Base-by-base conservation (phyloP, 2,329 filamentous ascomycete genomes). In the Apiospora phragmitis region DNA sequence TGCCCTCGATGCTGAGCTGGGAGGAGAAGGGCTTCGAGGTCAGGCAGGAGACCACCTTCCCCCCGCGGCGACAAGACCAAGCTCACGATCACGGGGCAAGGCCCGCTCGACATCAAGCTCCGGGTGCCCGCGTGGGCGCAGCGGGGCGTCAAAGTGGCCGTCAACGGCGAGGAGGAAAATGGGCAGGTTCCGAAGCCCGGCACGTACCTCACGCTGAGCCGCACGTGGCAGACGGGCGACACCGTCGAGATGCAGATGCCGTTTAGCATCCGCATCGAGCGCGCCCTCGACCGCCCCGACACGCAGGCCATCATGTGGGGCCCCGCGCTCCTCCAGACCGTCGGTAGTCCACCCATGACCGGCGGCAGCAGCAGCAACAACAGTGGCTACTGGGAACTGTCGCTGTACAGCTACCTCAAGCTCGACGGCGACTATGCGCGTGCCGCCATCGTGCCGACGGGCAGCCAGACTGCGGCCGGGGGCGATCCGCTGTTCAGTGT, bases 291-390 rank as follows among this genome's bases (percentile, higher is more conserved):
- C 73, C 76, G 78, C 18, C 78, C 79, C 0, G 78, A 80, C 51
- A 80, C 77, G 9, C 79, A 80, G 69, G 73, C 75, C 26, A 73
- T 80, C 73, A 74, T 79, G 73, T 79, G 77, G 77, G 79, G 79
- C 0, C 79, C 79, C 0, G 55, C 79, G 11, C 45, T 79, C 2
- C 76, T 80, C 38, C 79, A 80, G 69, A 72, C 75, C 45, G 70
- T 80, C 62, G 79, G 79, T 55, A 73, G 42, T 3, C 75, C 77
- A 24, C 18, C 55, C 2, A 14, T 32, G 1, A 55, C 12, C 3
- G 71, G 65, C 67, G 72, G 68, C 55, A 71, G 68, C 38, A 75
- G 71, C 69, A 75, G 68, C 55, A 71, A 67, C 38, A 75, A 71
- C 69, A 75, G 62, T 21, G 74, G 75, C 35, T 79, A 71, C 71